Evolutionary conservation across 139 green algal genomes (phyloP).

Genomic region (Chlamydomonas sp.): DNA sequence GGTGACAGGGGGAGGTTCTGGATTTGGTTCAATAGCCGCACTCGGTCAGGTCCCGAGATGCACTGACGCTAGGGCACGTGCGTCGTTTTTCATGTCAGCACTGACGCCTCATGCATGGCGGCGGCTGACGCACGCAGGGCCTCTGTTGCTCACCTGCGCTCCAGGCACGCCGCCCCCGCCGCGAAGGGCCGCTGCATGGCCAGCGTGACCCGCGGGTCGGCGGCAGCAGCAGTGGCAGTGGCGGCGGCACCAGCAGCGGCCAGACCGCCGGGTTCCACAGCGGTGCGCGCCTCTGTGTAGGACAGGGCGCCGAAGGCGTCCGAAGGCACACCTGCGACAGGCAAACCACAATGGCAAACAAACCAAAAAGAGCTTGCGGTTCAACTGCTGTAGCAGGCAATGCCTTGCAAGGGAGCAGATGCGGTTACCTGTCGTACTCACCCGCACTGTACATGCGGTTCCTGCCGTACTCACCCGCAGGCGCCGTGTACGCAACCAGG

Average conservation of each 20-base stretch:
- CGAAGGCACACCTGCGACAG: neutral
- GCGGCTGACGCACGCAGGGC: neutral
- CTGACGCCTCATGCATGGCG: neutral
- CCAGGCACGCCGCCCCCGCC: constrained; percentile 2
- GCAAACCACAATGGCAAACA: neutral
- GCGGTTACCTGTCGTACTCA: neutral
- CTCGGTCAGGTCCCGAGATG: no score
- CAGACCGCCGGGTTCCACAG: neutral
- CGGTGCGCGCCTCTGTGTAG: neutral
- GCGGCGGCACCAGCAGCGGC: no score
- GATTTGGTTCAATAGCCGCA: neutral
- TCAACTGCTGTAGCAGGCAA: neutral
- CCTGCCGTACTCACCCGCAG: neutral
- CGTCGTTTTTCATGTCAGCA: no score
- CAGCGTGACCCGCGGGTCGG: neutral
- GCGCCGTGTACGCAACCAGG: constrained; percentile 5
- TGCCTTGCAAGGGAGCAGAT: neutral
- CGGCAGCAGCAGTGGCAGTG: neutral
- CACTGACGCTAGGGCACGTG: no score
- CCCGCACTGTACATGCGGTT: neutral
- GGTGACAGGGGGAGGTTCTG: neutral
- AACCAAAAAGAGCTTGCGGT: neutral
- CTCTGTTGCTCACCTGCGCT: neutral
- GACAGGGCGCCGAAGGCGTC: neutral
- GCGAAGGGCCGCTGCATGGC: constrained; percentile 14